A percentile compares a stretch with the other conserved stretches of the same genome.
Conservation (phyloP, 495 filamentous ascomycete genomes). For the Bacidia rubella region DNA sequence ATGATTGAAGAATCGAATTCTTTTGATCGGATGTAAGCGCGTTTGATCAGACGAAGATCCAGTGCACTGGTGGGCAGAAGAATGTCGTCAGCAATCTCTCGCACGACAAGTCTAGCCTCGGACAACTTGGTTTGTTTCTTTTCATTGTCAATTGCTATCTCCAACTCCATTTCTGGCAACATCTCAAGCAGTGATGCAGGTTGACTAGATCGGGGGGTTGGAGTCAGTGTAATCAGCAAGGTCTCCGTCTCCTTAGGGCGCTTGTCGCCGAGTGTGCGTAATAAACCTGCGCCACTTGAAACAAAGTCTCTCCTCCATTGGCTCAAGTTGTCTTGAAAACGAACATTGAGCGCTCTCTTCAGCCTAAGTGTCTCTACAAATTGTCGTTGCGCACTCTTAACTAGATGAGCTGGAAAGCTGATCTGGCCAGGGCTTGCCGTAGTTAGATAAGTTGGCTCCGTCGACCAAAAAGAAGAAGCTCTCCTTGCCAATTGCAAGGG, state of each 20-base stretch:
- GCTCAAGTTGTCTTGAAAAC: background rate
- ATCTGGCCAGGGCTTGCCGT: background rate
- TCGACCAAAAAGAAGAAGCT: background rate
- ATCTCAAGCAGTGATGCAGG: background rate
- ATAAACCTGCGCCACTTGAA: background rate
- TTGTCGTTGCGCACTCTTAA: background rate
- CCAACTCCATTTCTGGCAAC: constrained; percentile 14
- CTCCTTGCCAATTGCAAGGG: background rate
- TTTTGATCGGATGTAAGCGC: constrained; percentile 2
- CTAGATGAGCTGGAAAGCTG: background rate
- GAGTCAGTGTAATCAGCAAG: background rate
- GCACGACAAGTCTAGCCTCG: constrained; percentile 7
- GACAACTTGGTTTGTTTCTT: background rate
- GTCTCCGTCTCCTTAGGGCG: background rate
- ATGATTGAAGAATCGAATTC: constrained; percentile 8
- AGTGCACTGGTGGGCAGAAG: constrained; percentile 9
- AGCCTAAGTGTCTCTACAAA: background rate
- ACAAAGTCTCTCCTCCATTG: background rate
- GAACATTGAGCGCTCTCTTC: background rate
- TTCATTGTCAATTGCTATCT: background rate
- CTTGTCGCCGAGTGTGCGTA: background rate
- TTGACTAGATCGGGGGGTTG: background rate
- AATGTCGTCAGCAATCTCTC: constrained; percentile 10
- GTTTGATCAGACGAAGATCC: constrained; percentile 11
- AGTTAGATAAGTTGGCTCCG: background rate